Conservation (phyloP, 768 basidiomycete species). For the Pulveroboletus frians region DNA sequence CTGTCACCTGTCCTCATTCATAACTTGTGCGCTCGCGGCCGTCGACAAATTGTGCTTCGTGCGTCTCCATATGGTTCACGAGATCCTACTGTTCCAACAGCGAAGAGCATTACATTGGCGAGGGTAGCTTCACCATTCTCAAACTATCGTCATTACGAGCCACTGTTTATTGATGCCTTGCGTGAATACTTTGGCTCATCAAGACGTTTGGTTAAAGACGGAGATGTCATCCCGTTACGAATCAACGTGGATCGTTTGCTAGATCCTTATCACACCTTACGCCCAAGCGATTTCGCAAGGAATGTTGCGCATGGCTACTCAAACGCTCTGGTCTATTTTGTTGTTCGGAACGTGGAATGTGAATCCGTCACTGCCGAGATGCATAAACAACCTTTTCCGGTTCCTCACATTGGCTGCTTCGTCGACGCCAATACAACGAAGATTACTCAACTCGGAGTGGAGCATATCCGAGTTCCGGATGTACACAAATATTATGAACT, state of each 20-base stretch:
- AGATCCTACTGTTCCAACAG: conserved; percentile 60
- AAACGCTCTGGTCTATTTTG: conserved; percentile 65
- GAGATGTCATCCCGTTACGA: conserved; percentile 65
- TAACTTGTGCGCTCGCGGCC: conserved; percentile 40
- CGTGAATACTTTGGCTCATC: conserved; percentile 54
- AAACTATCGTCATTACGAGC: conserved; percentile 58
- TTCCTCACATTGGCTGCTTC: conserved; percentile 81
- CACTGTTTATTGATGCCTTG: conserved; percentile 54
- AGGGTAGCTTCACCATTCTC: conserved; percentile 76
- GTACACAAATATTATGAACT: conserved; percentile 43
- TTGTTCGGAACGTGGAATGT: conserved; percentile 72
- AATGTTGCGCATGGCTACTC: neutral
- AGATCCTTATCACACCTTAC: conserved; percentile 12
- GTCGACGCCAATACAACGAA: conserved; percentile 69
- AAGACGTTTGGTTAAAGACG: conserved; percentile 59
- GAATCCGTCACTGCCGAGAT: conserved; percentile 42
- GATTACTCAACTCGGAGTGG: conserved; percentile 75
- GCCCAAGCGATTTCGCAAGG: conserved; percentile 3
- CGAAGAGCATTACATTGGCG: conserved; percentile 66
- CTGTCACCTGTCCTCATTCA: conserved; percentile 47
- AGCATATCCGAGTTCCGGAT: conserved; percentile 58
- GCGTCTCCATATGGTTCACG: conserved; percentile 58
- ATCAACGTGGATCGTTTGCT: conserved; percentile 49
- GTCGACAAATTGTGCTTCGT: conserved; percentile 34
- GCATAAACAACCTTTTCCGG: conserved; percentile 45